phyloP scores from a whole-genome alignment of 139 green algal genomes.

The Chlorella sorokiniana region DNA sequence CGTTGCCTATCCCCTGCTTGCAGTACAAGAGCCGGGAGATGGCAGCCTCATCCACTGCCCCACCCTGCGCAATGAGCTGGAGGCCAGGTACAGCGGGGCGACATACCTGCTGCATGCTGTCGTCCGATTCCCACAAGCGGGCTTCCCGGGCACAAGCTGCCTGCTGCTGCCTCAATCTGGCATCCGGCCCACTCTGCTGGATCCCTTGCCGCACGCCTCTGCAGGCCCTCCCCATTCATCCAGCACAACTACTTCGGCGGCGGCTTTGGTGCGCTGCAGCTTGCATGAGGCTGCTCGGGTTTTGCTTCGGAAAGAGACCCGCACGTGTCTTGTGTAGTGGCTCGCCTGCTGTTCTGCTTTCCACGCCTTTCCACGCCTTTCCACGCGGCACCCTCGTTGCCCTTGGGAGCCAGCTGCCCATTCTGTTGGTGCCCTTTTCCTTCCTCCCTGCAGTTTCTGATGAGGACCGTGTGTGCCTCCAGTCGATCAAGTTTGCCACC shows the following conservation, averaged over 20 bases:
- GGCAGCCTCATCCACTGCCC: conserved; percentile 34
- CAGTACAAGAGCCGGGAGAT: background rate
- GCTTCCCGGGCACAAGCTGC: background rate
- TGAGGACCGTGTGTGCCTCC: conserved; percentile 42
- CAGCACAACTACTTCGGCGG: conserved; percentile 43
- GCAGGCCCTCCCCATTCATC: conserved; percentile 39
- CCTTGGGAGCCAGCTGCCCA: too few species aligned
- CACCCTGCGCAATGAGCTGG: conserved; percentile 31
- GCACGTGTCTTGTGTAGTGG: too few species aligned
- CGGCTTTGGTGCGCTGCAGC: conserved; percentile 35
- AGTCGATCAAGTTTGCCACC: conserved; percentile 40
- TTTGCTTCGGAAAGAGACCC: too few species aligned
- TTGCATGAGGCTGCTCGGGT: too few species aligned
- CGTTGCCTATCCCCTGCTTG: background rate
- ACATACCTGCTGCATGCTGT: background rate
- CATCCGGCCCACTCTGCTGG: background rate
- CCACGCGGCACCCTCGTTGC: too few species aligned
- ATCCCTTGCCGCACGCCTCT: background rate
- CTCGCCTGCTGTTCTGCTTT: too few species aligned
- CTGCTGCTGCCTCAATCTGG: background rate
- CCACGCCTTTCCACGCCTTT: too few species aligned
- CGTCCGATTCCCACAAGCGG: background rate
- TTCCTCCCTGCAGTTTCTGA: conserved; percentile 21
- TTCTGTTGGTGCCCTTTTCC: background rate
- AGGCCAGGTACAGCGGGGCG: background rate